Base-by-base conservation (phyloP, 2,329 filamentous ascomycete species). In the Westerdykella sp. region DNA sequence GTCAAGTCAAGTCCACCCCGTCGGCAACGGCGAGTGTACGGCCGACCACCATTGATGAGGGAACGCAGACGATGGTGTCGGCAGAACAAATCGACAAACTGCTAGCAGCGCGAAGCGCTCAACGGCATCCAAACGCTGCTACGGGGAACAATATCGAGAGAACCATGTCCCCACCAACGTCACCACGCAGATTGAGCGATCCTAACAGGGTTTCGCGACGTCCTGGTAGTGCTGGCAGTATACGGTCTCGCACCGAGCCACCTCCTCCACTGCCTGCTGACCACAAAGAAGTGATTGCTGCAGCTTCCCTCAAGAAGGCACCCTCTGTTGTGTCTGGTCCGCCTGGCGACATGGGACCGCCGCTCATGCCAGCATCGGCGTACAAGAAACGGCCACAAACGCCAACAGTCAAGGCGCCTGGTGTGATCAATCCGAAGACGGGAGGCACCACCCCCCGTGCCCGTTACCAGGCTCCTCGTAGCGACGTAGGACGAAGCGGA, bases 11-110 rank as follows among this genome's bases (percentile, higher is more conserved):
- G 25, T 9, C 11, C 41, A 41, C 40, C 21, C 45, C 43, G 13
- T 42, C 49, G 36, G n/a, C 34, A 46, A 55, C 63, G 61, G 16
- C 48, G 69, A 35, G n/a, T 14, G 34, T 65, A 69, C 42, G 43
- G 34, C 46, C 45, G 10, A 35, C 47, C 15, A 84, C 76, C 47
- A 70, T 74, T 15, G 87, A 95, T 56, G 83, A 85, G 52, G 79
- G 83, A 41, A 84, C 85, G 12, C 91, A 96, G 68, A 96, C 90
- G 18, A 76, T 84, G 32, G 73, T 96, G 23, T 94, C 88, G n/a
- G 79, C 86, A 0, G 79, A 85, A 39, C 82, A 85, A 43, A 87
- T 95, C 50, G 89, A 95, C 53, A 77, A 80, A 43, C 75, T 95
- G 57, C 69, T 94, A 43, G 76, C 77, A 51, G 73, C 75, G 42